A percentile compares a stretch with the other conserved stretches of the same genome.
Evolutionary conservation across 306 rosid species (phyloP).

Genomic region (Prunus davidiana): DNA sequence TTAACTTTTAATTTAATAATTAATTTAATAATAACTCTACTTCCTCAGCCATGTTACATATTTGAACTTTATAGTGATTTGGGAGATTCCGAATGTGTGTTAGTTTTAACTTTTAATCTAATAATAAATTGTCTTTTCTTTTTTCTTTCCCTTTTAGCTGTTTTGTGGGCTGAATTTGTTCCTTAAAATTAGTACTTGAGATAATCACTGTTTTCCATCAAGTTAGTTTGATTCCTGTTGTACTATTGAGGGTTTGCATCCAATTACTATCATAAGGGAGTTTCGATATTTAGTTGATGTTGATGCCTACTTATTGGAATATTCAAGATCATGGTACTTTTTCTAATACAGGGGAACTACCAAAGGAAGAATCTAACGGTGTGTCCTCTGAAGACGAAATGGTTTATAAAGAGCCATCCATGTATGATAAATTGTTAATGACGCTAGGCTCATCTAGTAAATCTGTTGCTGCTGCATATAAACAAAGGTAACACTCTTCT

Average conservation of each 20-base stretch:
- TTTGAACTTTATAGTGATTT: background rate
- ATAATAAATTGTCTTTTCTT: background rate
- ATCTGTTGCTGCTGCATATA: conserved; percentile 34
- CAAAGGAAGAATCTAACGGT: conserved; percentile 9
- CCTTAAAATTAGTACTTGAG: background rate
- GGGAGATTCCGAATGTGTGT: background rate
- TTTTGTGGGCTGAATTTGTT: background rate
- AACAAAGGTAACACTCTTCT: conserved; percentile 35
- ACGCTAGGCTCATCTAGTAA: conserved; percentile 34
- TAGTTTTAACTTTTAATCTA: background rate
- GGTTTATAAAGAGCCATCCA: conserved; percentile 28
- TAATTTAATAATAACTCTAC: background rate
- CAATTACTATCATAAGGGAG: background rate
- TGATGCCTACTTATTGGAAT: background rate
- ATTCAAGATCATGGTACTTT: background rate
- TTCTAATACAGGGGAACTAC: conserved; percentile 14
- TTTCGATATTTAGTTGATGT: background rate
- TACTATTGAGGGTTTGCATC: background rate
- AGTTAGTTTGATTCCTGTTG: background rate
- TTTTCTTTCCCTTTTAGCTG: background rate
- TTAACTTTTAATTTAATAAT: background rate
- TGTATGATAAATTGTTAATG: conserved; percentile 37
- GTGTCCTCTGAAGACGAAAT: conserved; percentile 25
- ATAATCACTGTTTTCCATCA: background rate
- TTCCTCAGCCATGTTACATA: background rate